Percentiles rank a stretch among this genome's conserved stretches.
phyloP scores from a whole-genome alignment of 768 basidiomycete genomes.

The Boletus sp. region DNA sequence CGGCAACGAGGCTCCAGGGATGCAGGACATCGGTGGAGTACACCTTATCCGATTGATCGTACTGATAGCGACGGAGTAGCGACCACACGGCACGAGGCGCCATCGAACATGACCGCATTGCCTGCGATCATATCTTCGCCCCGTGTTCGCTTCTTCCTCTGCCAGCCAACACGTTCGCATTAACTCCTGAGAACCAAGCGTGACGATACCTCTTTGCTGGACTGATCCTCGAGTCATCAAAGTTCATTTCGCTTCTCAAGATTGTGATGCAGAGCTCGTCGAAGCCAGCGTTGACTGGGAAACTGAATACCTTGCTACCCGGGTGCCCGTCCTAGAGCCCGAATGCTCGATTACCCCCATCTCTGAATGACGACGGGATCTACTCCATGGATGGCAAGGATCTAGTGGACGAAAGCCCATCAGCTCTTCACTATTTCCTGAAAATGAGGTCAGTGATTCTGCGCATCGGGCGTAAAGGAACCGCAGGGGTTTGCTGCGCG shows the following conservation, averaged over 20 bases:
- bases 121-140: no score
- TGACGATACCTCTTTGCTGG: slow-evolving; percentile 1
- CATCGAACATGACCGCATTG: not conserved
- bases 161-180: not conserved
- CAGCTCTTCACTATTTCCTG: not conserved
- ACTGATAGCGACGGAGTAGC: not conserved
- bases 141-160: not conserved
- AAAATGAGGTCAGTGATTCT: not conserved
- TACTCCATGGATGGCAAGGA: slow-evolving; percentile 11
- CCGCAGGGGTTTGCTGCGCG: slow-evolving; percentile 28
- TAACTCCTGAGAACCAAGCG: not conserved
- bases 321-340: not conserved
- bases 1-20: not conserved
- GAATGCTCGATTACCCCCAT: slow-evolving; percentile 5
- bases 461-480: slow-evolving; percentile 7
- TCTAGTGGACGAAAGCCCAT: not conserved
- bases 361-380: slow-evolving; percentile 16
- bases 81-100: not conserved
- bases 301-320: not conserved
- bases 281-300: not conserved
- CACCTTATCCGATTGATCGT: slow-evolving; percentile 2
- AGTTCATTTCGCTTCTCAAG: slow-evolving; percentile 15
- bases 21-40: not conserved
- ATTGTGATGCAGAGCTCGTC: slow-evolving; percentile 6
- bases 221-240: slow-evolving; percentile 10